Conservation (phyloP, 345 rosid genomes). For the Eucalyptus cloeziana region DNA sequence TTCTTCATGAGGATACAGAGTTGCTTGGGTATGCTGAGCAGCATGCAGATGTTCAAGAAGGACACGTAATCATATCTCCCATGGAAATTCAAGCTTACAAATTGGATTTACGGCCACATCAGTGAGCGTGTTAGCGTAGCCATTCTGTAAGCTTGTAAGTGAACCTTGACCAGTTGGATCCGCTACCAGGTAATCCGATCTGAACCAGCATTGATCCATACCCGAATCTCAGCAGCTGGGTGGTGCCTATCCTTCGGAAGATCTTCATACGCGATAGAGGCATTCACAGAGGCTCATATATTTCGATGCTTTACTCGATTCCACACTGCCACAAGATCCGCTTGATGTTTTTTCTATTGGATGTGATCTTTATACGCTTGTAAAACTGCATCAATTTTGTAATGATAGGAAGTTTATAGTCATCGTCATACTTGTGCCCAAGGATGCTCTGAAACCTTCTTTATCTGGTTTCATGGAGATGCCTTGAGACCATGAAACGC, state of each 20-base stretch:
- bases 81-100: slow-evolving; percentile 97
- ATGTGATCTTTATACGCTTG: neutral
- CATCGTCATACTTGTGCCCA: neutral
- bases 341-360: neutral
- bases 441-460: neutral
- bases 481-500: neutral
- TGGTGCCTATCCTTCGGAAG: neutral
- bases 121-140: neutral
- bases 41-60: slow-evolving; percentile 45
- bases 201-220: neutral
- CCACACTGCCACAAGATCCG: neutral
- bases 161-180: neutral
- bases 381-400: neutral
- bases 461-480: neutral
- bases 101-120: slow-evolving; percentile 54
- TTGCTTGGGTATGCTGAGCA: slow-evolving; percentile 65
- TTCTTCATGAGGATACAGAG: slow-evolving; percentile 70
- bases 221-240: neutral
- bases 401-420: neutral
- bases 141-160: neutral
- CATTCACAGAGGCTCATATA: neutral
- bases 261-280: neutral
- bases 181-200: neutral
- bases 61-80: slow-evolving; percentile 53
- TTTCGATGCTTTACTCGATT: neutral